Evolutionary conservation across 106 monocot species (phyloP).

Genomic region (Acorus gramineus): DNA sequence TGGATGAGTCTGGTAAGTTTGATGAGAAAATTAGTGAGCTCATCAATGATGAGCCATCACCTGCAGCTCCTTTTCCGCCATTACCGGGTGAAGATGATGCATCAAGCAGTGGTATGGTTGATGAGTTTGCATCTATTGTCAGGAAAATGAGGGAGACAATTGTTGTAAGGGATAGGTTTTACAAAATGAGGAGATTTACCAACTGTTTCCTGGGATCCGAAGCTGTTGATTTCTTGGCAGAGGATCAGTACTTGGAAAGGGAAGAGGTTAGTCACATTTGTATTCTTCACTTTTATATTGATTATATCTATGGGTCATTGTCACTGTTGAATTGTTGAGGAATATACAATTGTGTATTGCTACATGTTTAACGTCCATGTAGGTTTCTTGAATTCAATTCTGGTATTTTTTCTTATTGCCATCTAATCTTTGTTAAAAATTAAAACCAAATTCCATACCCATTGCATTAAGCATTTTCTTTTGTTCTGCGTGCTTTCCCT

Average conservation of each 20-base stretch:
- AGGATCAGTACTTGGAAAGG: slow-evolving; percentile 81
- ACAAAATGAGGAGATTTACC: slow-evolving; percentile 80
- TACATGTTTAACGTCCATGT: no score
- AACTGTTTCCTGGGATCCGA: slow-evolving; percentile 89
- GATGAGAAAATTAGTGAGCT: slow-evolving; percentile 46
- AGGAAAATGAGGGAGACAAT: slow-evolving; percentile 80
- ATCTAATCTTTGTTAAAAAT: no score
- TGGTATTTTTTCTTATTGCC: no score
- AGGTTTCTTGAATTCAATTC: no score
- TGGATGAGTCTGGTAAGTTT: slow-evolving; percentile 63
- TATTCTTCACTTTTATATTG: not conserved
- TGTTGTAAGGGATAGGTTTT: slow-evolving; percentile 56
- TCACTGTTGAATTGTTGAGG: not conserved
- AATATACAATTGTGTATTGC: no score
- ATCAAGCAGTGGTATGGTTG: slow-evolving; percentile 64
- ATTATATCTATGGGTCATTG: not conserved
- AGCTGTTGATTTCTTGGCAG: slow-evolving; percentile 82
- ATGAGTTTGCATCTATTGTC: slow-evolving; percentile 71
- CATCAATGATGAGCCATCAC: slow-evolving; percentile 47
- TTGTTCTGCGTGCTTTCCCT: no score
- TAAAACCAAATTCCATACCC: no score
- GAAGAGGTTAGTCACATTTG: slow-evolving; percentile 53
- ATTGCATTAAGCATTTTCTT: no score
- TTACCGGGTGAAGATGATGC: slow-evolving; percentile 90
- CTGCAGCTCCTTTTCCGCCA: slow-evolving; percentile 69